Conservation (phyloP, 768 basidiomycete species). For the Russula virescens region DNA sequence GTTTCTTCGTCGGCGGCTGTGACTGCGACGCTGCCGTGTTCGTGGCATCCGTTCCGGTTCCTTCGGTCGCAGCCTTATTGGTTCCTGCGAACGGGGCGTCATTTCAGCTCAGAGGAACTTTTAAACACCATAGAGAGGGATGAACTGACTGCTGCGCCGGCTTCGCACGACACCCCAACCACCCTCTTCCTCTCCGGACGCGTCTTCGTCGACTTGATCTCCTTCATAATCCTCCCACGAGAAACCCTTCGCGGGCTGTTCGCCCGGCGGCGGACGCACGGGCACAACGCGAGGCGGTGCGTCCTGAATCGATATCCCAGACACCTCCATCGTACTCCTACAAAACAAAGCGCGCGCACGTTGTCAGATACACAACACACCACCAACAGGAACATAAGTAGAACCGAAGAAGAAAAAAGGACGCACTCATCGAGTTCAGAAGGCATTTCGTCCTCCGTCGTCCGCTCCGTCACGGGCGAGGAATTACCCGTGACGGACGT, state of each 20-base stretch:
- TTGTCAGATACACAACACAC: constrained; percentile 16
- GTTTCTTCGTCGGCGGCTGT: constrained; percentile 55
- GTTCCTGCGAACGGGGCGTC: constrained; percentile 14
- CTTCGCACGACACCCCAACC: constrained; percentile 72
- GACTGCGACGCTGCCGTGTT: constrained; percentile 35
- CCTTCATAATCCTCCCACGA: constrained; percentile 79
- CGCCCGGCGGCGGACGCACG: constrained; percentile 50
- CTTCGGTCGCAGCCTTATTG: constrained; percentile 18
- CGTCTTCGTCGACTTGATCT: constrained; percentile 55
- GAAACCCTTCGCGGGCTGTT: constrained; percentile 57
- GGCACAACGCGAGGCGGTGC: constrained; percentile 61
- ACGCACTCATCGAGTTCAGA: constrained; percentile 69
- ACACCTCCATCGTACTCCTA: constrained; percentile 52
- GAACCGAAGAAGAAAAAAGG: constrained; percentile 18
- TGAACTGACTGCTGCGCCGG: constrained; percentile 34
- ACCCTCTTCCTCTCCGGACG: constrained; percentile 56
- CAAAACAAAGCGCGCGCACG: background rate
- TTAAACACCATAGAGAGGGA: background rate
- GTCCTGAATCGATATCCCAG: constrained; percentile 39
- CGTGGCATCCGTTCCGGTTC: background rate
- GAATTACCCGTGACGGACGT: constrained; percentile 42
- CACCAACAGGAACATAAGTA: background rate
- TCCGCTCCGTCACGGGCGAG: constrained; percentile 32
- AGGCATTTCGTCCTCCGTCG: constrained; percentile 40
- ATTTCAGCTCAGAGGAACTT: background rate